phyloP scores from a whole-genome alignment of 2,329 filamentous ascomycete species.

The Fusarium transvaalense region DNA sequence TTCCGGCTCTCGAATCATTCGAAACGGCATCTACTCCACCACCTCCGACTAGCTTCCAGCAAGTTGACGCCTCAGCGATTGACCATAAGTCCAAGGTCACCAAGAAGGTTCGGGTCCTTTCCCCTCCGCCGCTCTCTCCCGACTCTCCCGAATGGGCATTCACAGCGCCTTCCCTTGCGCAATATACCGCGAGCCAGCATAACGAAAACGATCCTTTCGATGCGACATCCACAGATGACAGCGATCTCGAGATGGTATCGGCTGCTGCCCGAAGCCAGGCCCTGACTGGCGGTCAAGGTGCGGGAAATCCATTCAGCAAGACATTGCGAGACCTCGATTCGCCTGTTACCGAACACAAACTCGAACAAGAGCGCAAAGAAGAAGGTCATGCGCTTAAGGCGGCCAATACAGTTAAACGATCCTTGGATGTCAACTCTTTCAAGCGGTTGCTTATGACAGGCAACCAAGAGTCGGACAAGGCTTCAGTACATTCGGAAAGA shows the following conservation, averaged over 20 bases:
- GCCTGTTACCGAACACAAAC: conserved; percentile 49
- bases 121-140: conserved; percentile 71
- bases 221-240: conserved; percentile 46
- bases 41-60: conserved; percentile 46
- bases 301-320: conserved; percentile 65
- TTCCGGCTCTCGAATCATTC: conserved; percentile 49
- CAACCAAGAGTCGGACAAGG: conserved; percentile 57
- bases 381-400: conserved; percentile 52
- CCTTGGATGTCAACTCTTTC: conserved; percentile 83
- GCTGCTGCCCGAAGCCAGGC: conserved; percentile 45
- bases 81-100: conserved; percentile 64
- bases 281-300: conserved; percentile 38
- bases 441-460: conserved; percentile 82
- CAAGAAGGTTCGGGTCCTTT: conserved; percentile 77
- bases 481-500: conserved; percentile 15
- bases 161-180: conserved; percentile 48
- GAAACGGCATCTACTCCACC: conserved; percentile 47
- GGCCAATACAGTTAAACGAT: conserved; percentile 54
- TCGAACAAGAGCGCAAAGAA: conserved; percentile 50
- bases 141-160: conserved; percentile 60
- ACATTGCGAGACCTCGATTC: conserved; percentile 65
- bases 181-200: conserved; percentile 46
- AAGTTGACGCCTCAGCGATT: conserved; percentile 50
- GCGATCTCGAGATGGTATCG: conserved; percentile 45
- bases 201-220: conserved; percentile 53